A percentile compares a stretch with the other conserved stretches of the same genome.
Evolutionary conservation across 2,329 filamentous ascomycete species (phyloP).

Genomic region (Calonectria pseudoturangicola): DNA sequence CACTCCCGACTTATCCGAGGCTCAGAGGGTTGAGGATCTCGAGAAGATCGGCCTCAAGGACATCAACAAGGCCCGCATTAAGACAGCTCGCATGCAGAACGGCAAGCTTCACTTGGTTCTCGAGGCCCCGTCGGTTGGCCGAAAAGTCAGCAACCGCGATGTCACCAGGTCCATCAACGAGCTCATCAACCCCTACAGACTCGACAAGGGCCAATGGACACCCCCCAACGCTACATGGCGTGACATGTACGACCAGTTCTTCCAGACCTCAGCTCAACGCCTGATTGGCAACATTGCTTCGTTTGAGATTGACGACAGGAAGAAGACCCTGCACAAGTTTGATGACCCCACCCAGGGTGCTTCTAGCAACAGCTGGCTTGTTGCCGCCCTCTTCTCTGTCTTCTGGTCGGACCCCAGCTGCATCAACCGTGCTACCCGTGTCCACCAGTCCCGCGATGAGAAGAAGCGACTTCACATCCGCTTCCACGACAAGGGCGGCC

Average conservation of each 20-base stretch:
- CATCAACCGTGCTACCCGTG: slow-evolving; percentile 62
- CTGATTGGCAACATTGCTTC: slow-evolving; percentile 58
- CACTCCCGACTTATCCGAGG: slow-evolving; percentile 65
- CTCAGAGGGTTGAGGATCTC: slow-evolving; percentile 63
- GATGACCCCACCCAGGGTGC: slow-evolving; percentile 67
- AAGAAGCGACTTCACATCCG: slow-evolving; percentile 58
- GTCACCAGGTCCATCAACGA: slow-evolving; percentile 65
- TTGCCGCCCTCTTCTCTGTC: slow-evolving; percentile 66
- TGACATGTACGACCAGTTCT: slow-evolving; percentile 61
- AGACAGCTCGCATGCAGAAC: slow-evolving; percentile 65
- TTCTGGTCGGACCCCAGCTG: slow-evolving; percentile 65
- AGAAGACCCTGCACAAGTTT: slow-evolving; percentile 55
- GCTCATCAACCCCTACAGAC: slow-evolving; percentile 62
- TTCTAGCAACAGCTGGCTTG: slow-evolving; percentile 64
- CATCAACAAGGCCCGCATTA: slow-evolving; percentile 59
- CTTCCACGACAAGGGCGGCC: slow-evolving; percentile 67
- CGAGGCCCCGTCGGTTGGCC: slow-evolving; percentile 58
- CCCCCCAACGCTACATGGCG: slow-evolving; percentile 65
- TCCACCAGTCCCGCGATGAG: slow-evolving; percentile 51
- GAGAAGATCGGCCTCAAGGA: slow-evolving; percentile 63
- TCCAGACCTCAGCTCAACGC: slow-evolving; percentile 57
- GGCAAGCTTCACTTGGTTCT: slow-evolving; percentile 66
- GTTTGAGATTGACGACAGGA: slow-evolving; percentile 52
- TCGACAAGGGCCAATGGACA: slow-evolving; percentile 58
- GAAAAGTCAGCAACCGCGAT: slow-evolving; percentile 62